Evolutionary conservation across 169 alveolate species (phyloP).

Genomic region (Miamiensis avidus): DNA sequence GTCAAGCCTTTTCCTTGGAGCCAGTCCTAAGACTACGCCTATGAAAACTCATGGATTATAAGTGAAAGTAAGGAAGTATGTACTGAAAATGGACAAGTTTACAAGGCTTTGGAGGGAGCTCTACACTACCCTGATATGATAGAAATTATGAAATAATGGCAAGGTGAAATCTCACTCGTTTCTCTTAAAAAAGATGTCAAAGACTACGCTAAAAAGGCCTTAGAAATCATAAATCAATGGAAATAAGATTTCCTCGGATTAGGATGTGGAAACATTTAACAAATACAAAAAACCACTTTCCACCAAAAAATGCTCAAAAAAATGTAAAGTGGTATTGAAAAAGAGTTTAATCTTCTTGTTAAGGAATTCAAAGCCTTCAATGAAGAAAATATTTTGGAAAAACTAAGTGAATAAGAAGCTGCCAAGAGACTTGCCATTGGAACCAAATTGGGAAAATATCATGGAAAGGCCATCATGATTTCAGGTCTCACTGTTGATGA

Average conservation of each 20-base stretch:
- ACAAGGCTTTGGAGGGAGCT: background rate
- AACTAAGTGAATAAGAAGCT: slow-evolving; percentile 28
- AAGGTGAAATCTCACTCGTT: slow-evolving; percentile 1
- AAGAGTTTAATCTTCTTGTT: slow-evolving; percentile 14
- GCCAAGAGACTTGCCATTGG: slow-evolving; percentile 39
- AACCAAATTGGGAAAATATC: slow-evolving; percentile 41
- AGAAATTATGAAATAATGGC: slow-evolving; percentile 2
- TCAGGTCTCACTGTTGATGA: slow-evolving; percentile 38
- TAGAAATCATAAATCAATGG: background rate
- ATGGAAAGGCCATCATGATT: slow-evolving; percentile 32
- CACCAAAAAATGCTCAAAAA: background rate
- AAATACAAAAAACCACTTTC: too few species aligned
- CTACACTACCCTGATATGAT: slow-evolving; percentile 1
- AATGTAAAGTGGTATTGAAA: slow-evolving; percentile 16
- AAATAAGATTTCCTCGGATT: background rate
- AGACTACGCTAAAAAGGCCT: slow-evolving; percentile 1
- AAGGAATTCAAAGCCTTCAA: slow-evolving; percentile 21
- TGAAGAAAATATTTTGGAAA: slow-evolving; percentile 14
- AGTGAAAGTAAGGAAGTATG: slow-evolving; percentile 1
- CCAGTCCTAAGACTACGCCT: background rate
- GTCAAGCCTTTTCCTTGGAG: background rate
- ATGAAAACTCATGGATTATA: slow-evolving; percentile 9
- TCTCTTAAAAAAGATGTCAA: slow-evolving; percentile 9
- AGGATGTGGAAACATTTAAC: background rate
- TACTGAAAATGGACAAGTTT: background rate